Conservation (phyloP, 2,329 filamentous ascomycete species). For the Fusarium oxysporum region DNA sequence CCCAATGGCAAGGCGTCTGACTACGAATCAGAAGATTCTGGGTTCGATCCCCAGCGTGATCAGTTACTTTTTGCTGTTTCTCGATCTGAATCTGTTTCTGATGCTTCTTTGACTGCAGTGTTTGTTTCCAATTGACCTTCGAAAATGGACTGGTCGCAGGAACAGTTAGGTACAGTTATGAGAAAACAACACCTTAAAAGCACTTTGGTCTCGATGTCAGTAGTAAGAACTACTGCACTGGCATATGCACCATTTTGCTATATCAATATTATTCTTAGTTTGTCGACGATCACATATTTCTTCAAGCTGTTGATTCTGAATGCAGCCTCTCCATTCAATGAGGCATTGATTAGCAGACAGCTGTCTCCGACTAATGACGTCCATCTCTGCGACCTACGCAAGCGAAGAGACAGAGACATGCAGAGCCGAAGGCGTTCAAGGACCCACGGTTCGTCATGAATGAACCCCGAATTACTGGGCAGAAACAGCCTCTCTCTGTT, state of each 20-base stretch:
- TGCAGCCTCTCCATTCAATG: not conserved
- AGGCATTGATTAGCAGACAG: not conserved
- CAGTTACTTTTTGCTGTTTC: constrained; percentile 5
- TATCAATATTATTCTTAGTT: not conserved
- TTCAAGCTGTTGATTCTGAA: not conserved
- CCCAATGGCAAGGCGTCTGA: constrained; percentile 46
- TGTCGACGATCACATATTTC: not conserved
- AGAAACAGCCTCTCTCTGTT: not conserved
- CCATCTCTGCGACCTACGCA: not conserved
- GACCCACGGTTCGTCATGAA: not conserved
- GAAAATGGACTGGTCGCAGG: too few relatives aligned
- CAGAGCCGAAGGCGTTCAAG: not conserved
- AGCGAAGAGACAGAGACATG: not conserved
- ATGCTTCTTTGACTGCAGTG: not conserved
- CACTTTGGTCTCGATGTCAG: not conserved
- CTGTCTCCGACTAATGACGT: not conserved
- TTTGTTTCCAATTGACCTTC: not conserved
- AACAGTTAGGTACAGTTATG: not conserved
- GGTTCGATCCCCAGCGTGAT: constrained; percentile 46
- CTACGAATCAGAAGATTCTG: constrained; percentile 48
- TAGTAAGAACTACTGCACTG: not conserved
- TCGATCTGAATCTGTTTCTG: not conserved
- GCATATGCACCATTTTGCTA: not conserved
- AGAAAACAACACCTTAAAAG: fast-evolving
- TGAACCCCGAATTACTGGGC: not conserved